These are phyloP conservation scores for Bullera alba DNA, from an alignment of 768 basidiomycete species.

Conservation along the genomic window DNA sequence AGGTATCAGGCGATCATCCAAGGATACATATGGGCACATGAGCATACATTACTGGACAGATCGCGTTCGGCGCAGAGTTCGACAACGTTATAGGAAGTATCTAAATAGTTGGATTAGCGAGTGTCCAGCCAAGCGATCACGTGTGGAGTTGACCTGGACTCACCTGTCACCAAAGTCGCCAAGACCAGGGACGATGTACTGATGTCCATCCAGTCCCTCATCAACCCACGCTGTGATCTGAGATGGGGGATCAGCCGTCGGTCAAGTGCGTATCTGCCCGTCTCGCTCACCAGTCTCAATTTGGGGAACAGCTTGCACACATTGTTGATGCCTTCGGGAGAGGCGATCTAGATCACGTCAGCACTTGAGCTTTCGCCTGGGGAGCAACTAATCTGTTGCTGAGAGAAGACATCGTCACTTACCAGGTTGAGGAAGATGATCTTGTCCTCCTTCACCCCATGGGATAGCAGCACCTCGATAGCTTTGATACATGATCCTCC, in stretches of 20 bases:
- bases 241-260: neutral
- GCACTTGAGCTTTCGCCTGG: neutral
- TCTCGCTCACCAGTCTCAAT: slow-evolving; percentile 71
- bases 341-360: slow-evolving; percentile 63
- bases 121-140: too few relatives aligned
- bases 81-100: slow-evolving; percentile 2
- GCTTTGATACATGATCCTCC: slow-evolving; percentile 98
- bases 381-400: neutral
- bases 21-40: too few relatives aligned
- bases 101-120: too few relatives aligned
- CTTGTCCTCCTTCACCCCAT: slow-evolving; percentile 86
- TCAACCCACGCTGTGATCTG: slow-evolving; percentile 96
- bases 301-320: slow-evolving; percentile 71
- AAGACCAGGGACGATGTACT: slow-evolving; percentile 86
- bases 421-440: slow-evolving; percentile 94
- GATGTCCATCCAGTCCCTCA: slow-evolving; percentile 79
- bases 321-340: slow-evolving; percentile 77
- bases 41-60: too few relatives aligned
- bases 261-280: slow-evolving; percentile 17
- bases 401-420: slow-evolving; percentile 25
- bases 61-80: too few relatives aligned
- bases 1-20: too few relatives aligned
- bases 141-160: too few relatives aligned
- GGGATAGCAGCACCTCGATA: slow-evolving; percentile 83
- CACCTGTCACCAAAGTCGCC: slow-evolving; percentile 84